These are phyloP conservation scores for Penicillium waksmanii DNA, from an alignment of 495 filamentous ascomycete genomes.

Conservation along the genomic window DNA sequence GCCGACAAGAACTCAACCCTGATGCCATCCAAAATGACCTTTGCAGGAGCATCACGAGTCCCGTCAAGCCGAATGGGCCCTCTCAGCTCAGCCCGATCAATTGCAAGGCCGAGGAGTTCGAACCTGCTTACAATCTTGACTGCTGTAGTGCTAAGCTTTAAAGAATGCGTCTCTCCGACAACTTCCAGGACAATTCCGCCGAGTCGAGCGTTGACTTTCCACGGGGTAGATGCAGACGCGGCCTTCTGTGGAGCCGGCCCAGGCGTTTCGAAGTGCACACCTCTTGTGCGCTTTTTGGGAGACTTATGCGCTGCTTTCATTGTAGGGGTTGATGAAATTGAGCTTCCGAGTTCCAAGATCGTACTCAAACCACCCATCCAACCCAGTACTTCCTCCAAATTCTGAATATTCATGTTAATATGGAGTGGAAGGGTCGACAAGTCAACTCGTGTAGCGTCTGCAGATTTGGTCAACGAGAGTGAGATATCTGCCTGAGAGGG, in stretches of 20 bases:
- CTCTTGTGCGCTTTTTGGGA: constrained; percentile 46
- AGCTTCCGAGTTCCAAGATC: constrained; percentile 84
- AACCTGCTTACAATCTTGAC: constrained; percentile 76
- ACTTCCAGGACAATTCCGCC: constrained; percentile 76
- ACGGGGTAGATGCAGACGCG: constrained; percentile 37
- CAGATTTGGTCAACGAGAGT: constrained; percentile 58
- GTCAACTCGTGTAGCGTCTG: constrained; percentile 60
- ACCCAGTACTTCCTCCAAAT: constrained; percentile 81
- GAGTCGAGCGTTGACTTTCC: constrained; percentile 76
- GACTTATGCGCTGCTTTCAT: constrained; percentile 43
- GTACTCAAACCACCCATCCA: constrained; percentile 93
- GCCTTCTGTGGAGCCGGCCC: constrained; percentile 23
- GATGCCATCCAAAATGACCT: constrained; percentile 61
- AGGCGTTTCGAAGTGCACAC: constrained; percentile 72
- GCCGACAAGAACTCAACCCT: constrained; percentile 72
- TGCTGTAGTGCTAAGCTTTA: constrained; percentile 75
- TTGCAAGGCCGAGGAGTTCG: constrained; percentile 67
- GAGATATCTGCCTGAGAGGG: constrained; percentile 66
- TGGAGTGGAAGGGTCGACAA: constrained; percentile 82
- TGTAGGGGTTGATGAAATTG: constrained; percentile 73
- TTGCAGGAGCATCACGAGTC: constrained; percentile 52
- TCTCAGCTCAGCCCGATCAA: constrained; percentile 73
- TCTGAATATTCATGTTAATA: constrained; percentile 75
- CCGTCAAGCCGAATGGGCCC: constrained; percentile 64
- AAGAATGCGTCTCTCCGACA: constrained; percentile 71